Conservation (phyloP, 164 flowering plant species). For the Pachysandra terminalis region DNA sequence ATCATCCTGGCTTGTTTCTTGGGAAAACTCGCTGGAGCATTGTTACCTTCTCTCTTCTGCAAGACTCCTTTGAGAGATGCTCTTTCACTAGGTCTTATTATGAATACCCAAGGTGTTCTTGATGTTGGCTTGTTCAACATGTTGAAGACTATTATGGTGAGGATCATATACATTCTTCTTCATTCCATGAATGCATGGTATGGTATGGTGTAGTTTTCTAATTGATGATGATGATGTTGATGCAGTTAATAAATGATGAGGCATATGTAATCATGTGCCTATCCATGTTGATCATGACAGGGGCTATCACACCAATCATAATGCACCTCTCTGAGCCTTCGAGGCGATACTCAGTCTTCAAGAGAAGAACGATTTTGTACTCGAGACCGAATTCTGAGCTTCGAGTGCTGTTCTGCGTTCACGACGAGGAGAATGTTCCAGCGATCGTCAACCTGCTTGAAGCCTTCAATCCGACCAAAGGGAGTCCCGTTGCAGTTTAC, state of each 20-base stretch:
- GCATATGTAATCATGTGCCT: neutral
- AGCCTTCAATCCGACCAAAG: slow-evolving; percentile 11
- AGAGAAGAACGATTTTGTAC: too few relatives aligned
- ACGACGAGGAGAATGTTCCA: slow-evolving; percentile 15
- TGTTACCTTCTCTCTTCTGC: slow-evolving; percentile 9
- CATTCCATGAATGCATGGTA: too few relatives aligned
- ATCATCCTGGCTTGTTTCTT: neutral
- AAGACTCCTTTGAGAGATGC: slow-evolving; percentile 24
- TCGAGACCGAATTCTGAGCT: too few relatives aligned
- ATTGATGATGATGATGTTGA: too few relatives aligned
- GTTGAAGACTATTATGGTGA: too few relatives aligned
- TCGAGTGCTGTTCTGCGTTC: slow-evolving; percentile 10
- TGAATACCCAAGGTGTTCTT: slow-evolving; percentile 21
- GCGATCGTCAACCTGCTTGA: too few relatives aligned
- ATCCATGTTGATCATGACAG: too few relatives aligned
- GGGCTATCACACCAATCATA: neutral
- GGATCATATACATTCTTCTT: too few relatives aligned
- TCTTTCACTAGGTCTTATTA: too few relatives aligned
- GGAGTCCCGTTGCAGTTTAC: slow-evolving; percentile 8
- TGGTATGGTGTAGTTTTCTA: too few relatives aligned
- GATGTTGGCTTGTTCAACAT: slow-evolving; percentile 11
- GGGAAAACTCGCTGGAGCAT: slow-evolving; percentile 11
- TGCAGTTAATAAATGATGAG: neutral
- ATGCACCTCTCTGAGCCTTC: neutral
- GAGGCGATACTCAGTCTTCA: neutral